These are phyloP conservation scores for Nectriaceae sp. DNA, from an alignment of 2,329 filamentous ascomycete genomes.

Conservation along the genomic window DNA sequence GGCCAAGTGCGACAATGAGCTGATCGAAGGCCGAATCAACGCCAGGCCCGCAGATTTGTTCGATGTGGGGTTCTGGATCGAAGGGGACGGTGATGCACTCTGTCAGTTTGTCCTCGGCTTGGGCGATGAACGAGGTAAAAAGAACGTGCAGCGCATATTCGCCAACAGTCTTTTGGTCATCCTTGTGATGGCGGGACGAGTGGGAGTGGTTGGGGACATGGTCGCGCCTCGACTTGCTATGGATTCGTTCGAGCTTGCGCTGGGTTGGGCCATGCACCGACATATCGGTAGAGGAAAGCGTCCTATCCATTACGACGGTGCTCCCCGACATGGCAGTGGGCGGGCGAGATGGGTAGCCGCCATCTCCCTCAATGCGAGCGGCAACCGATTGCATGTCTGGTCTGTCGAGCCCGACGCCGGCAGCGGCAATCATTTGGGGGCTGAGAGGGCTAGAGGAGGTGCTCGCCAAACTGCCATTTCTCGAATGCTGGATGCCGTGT, in stretches of 20 bases:
- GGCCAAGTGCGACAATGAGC: conserved; percentile 86
- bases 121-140: conserved; percentile 94
- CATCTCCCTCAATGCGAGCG: conserved; percentile 47
- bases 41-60: conserved; percentile 86
- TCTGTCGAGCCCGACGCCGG: conserved; percentile 58
- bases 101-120: conserved; percentile 95
- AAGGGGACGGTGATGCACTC: conserved; percentile 80
- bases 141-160: conserved; percentile 97
- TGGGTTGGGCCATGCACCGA: conserved; percentile 46
- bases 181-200: conserved; percentile 69
- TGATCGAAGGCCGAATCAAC: conserved; percentile 91
- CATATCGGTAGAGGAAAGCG: conserved; percentile 49
- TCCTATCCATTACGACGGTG: conserved; percentile 43
- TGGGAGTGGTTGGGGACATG: conserved; percentile 76
- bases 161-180: conserved; percentile 89
- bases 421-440: conserved; percentile 79
- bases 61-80: conserved; percentile 81
- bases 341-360: conserved; percentile 41
- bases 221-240: conserved; percentile 70
- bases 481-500: conserved; percentile 89
- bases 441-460: conserved; percentile 82
- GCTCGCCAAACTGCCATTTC: conserved; percentile 85
- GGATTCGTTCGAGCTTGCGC: conserved; percentile 60
- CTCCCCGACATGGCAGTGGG: conserved; percentile 50
- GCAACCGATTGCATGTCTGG: conserved; percentile 50